Conservation (phyloP, 441 rosid genomes). For the Brassica balearica region DNA sequence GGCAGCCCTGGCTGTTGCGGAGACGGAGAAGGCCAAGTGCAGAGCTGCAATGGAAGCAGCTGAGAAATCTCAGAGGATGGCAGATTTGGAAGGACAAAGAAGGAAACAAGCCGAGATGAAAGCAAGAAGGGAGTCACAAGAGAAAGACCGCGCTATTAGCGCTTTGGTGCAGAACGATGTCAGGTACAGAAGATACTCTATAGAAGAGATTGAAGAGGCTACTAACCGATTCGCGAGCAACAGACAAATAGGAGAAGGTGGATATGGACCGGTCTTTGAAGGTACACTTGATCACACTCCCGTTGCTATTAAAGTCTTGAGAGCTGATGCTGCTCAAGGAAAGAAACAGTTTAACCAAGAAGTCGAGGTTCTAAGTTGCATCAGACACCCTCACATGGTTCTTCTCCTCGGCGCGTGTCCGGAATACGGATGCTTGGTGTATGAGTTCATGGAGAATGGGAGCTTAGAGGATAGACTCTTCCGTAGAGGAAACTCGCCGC, state of each 20-base stretch:
- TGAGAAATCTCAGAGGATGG: slow-evolving; percentile 67
- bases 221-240: slow-evolving; percentile 52
- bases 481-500: slow-evolving; percentile 59
- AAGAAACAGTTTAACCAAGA: slow-evolving; percentile 82
- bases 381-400: slow-evolving; percentile 86
- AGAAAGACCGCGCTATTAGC: slow-evolving; percentile 65
- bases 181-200: slow-evolving; percentile 68
- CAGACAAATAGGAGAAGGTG: slow-evolving; percentile 80
- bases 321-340: slow-evolving; percentile 87
- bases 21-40: slow-evolving; percentile 83
- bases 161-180: slow-evolving; percentile 62
- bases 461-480: slow-evolving; percentile 76
- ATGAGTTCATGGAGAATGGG: slow-evolving; percentile 72
- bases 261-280: slow-evolving; percentile 82
- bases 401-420: slow-evolving; percentile 83
- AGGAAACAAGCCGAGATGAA: slow-evolving; percentile 70
- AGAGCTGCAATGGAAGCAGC: slow-evolving; percentile 81
- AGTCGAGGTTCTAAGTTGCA: slow-evolving; percentile 74
- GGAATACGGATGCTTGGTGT: slow-evolving; percentile 73
- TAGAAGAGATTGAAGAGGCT: slow-evolving; percentile 77
- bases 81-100: slow-evolving; percentile 61
- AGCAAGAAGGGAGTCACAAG: slow-evolving; percentile 62
- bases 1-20: slow-evolving; percentile 68
- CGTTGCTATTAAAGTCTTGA: slow-evolving; percentile 77
- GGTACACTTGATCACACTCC: slow-evolving; percentile 84